These are phyloP conservation scores for Boletus tomentosulus DNA, from an alignment of 768 basidiomycete genomes.

Conservation along the genomic window DNA sequence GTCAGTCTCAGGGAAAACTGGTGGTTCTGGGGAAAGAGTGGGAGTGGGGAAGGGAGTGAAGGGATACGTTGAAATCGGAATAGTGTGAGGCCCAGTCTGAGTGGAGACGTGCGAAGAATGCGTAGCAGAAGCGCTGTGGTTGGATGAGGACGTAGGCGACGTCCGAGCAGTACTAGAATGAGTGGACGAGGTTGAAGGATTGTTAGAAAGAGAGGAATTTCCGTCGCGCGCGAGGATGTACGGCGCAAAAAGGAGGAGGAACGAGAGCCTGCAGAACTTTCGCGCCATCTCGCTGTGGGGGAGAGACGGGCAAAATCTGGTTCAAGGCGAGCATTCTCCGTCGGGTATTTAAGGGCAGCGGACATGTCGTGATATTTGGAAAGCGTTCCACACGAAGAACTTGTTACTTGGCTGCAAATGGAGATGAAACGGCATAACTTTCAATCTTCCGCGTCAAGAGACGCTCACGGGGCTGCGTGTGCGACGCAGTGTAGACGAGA, in stretches of 20 bases:
- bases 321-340: not conserved
- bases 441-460: too few species aligned
- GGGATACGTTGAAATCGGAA: constrained; percentile 39
- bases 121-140: constrained; percentile 7
- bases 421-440: too few species aligned
- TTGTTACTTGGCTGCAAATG: too few species aligned
- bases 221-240: not conserved
- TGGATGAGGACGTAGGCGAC: not conserved
- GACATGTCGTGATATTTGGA: too few species aligned
- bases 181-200: not conserved
- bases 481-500: too few species aligned
- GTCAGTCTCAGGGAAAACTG: constrained; percentile 50
- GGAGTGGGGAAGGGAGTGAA: constrained; percentile 65
- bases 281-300: constrained; percentile 15
- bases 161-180: not conserved
- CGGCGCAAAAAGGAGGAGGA: not conserved
- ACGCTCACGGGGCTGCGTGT: too few species aligned
- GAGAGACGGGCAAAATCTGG: not conserved
- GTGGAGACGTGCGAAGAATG: constrained; percentile 12
- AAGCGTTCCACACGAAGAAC: too few species aligned
- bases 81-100: constrained; percentile 23
- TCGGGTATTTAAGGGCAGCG: not conserved
- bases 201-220: not conserved
- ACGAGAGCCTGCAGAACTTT: not conserved
- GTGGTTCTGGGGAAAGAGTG: constrained; percentile 48